Conservation (phyloP, 2,329 filamentous ascomycete genomes). For the Verticillium zaregamsianum region DNA sequence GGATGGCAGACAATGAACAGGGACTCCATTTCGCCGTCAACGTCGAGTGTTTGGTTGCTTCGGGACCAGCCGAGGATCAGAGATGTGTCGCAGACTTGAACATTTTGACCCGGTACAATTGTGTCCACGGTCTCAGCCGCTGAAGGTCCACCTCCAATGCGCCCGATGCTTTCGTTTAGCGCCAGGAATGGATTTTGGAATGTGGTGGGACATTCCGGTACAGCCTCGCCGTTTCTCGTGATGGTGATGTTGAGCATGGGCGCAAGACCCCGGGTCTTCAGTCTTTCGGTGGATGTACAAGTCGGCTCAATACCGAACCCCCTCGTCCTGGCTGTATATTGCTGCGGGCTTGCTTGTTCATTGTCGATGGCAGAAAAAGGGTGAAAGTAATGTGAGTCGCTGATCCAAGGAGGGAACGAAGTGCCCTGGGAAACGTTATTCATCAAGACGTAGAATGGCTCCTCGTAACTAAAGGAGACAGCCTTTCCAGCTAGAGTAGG, state of each 20-base stretch:
- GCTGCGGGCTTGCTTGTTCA: not conserved
- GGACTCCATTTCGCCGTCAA: constrained; percentile 8
- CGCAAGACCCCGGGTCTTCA: not conserved
- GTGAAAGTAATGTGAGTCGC: constrained; percentile 42
- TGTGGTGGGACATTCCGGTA: not conserved
- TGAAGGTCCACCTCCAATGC: not conserved
- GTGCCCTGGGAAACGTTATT: constrained; percentile 42
- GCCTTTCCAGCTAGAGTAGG: not conserved
- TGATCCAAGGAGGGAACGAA: constrained; percentile 44
- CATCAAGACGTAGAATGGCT: constrained; percentile 29
- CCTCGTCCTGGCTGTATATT: constrained; percentile 15
- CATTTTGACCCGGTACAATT: not conserved
- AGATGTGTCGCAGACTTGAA: constrained; percentile 8
- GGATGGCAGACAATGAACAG: constrained; percentile 20
- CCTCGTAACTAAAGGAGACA: constrained; percentile 17
- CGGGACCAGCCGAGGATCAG: constrained; percentile 20
- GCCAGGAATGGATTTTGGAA: not conserved
- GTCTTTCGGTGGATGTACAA: not conserved
- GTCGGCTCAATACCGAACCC: constrained; percentile 19
- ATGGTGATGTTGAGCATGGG: constrained; percentile 2
- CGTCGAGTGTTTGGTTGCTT: not conserved
- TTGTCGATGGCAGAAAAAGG: constrained; percentile 25
- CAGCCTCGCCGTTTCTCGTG: not conserved
- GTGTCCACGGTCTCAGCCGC: not conserved
- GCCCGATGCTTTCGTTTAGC: not conserved